Percentiles rank a stretch among this genome's conserved stretches.
Evolutionary conservation across 2,329 filamentous ascomycete genomes (phyloP).

Genomic region (Podosphaera aphanis): DNA sequence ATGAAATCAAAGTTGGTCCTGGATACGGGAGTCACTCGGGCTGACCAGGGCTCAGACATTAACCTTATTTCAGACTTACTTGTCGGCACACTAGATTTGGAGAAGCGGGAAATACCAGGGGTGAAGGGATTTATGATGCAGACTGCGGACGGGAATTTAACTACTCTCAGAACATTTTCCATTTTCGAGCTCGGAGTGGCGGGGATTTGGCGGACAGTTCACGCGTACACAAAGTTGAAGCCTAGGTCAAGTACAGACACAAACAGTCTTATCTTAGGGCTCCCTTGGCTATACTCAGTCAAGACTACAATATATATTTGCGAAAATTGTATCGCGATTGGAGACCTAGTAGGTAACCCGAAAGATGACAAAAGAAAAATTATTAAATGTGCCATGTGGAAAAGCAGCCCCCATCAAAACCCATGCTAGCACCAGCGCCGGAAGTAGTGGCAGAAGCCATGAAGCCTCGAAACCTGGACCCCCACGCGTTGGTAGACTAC

Average conservation of each 20-base stretch:
- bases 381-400: not conserved
- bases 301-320: not conserved
- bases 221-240: not conserved
- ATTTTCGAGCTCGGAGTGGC: not conserved
- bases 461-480: not conserved
- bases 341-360: not conserved
- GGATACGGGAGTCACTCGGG: not conserved
- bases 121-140: not conserved
- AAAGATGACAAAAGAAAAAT: not conserved
- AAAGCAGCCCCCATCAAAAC: not conserved
- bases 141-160: not conserved
- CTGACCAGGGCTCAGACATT: not conserved
- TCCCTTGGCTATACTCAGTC: not conserved
- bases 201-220: not conserved
- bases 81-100: not conserved
- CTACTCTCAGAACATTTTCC: not conserved
- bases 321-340: conserved; percentile 1
- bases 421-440: not conserved
- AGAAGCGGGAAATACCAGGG: not conserved
- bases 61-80: not conserved
- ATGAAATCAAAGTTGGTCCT: not conserved
- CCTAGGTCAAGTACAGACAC: not conserved
- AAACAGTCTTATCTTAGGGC: not conserved
- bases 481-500: not conserved
- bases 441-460: not conserved